These are phyloP conservation scores for Echinochloa phyllopogon DNA, from an alignment of 176 grass and related monocot genomes.

Conservation along the genomic window DNA sequence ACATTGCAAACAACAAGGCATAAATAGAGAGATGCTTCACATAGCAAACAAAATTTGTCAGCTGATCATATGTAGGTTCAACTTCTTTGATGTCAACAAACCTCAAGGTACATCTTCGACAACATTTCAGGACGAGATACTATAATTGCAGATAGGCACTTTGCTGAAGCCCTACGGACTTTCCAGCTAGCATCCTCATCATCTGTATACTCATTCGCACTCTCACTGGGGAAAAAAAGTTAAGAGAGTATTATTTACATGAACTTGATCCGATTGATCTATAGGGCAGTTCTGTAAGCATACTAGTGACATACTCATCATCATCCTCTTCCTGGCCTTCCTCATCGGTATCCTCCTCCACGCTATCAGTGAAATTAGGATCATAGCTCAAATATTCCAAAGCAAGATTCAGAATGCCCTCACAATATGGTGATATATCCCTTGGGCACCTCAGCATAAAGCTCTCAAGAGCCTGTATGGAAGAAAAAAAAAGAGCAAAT, in stretches of 20 bases:
- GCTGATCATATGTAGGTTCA: background rate
- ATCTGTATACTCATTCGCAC: constrained; percentile 96
- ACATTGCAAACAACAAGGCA: background rate
- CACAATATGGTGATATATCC: constrained; percentile 92
- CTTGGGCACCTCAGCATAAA: constrained; percentile 94
- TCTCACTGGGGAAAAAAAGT: constrained; percentile 64
- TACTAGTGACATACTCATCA: constrained; percentile 75
- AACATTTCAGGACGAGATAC: constrained; percentile 90
- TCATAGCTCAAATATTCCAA: constrained; percentile 98
- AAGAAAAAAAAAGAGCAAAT: constrained; percentile 1
- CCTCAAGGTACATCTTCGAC: constrained; percentile 86
- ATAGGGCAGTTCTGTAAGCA: constrained; percentile 17
- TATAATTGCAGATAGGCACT: constrained; percentile 95
- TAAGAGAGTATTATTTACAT: constrained; percentile 9
- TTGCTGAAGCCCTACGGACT: constrained; percentile 91
- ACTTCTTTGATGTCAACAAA: constrained; percentile 26
- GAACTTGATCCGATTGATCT: constrained; percentile 27
- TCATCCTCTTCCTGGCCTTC: constrained; percentile 91
- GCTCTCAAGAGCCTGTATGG: constrained; percentile 90
- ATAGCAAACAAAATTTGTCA: constrained; percentile 14
- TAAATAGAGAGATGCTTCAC: constrained; percentile 14
- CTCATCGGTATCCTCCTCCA: constrained; percentile 98
- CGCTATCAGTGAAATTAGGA: constrained; percentile 97
- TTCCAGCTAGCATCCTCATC: constrained; percentile 99
- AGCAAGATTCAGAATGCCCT: constrained; percentile 80